These are phyloP conservation scores for Otatea glauca DNA, from an alignment of 176 grass and related monocot species.

Conservation along the genomic window DNA sequence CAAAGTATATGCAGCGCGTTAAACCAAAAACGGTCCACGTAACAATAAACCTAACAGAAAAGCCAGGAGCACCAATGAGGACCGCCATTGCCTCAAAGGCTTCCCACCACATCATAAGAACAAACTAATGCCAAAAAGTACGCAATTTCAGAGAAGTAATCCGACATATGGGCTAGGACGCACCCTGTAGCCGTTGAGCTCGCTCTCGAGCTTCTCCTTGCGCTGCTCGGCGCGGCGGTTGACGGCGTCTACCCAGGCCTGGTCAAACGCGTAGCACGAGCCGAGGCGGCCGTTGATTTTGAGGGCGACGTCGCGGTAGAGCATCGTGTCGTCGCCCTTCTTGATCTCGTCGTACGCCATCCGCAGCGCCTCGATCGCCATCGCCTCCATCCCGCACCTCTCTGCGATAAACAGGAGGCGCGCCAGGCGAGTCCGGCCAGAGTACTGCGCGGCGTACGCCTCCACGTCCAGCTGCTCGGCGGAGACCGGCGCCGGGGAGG, in stretches of 20 bases:
- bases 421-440: constrained; percentile 66
- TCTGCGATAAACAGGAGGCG: constrained; percentile 83
- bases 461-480: constrained; percentile 94
- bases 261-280: constrained; percentile 57
- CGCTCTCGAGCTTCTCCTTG: constrained; percentile 94
- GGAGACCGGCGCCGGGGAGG: constrained; percentile 48
- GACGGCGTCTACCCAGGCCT: constrained; percentile 63
- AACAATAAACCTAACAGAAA: constrained; percentile 1
- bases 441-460: constrained; percentile 88
- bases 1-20: background rate
- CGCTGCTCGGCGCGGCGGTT: constrained; percentile 62
- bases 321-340: constrained; percentile 62
- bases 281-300: constrained; percentile 67
- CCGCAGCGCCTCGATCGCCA: constrained; percentile 79
- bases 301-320: constrained; percentile 59
- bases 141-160: constrained; percentile 17
- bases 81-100: background rate
- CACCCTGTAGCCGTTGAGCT: constrained; percentile 91
- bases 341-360: constrained; percentile 90
- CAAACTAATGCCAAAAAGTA: background rate
- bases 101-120: background rate
- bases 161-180: background rate
- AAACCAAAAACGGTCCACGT: background rate
- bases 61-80: background rate
- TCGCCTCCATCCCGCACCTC: constrained; percentile 61